phyloP scores from a whole-genome alignment of 2,329 filamentous ascomycete species.

The Fusarium sp. region DNA sequence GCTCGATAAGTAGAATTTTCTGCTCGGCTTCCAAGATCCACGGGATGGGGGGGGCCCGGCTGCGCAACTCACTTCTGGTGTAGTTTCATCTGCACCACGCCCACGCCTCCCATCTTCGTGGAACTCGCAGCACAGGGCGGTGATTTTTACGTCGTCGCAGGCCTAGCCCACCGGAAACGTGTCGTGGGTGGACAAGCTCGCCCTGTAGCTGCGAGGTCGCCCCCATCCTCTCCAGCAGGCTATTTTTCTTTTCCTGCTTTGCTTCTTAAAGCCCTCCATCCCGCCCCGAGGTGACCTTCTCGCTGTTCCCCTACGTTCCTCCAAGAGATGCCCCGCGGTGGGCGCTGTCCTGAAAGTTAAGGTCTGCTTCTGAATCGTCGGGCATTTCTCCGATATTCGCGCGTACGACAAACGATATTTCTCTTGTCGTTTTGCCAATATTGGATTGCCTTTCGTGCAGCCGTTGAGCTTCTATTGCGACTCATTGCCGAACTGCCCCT shows the following conservation, averaged over 20 bases:
- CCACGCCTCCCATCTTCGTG: constrained; percentile 1
- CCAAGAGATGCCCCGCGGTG: constrained; percentile 8
- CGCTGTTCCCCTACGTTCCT: not conserved
- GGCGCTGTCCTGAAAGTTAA: not conserved
- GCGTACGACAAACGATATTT: not conserved
- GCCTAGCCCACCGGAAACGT: constrained; percentile 17
- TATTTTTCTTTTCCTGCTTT: not conserved
- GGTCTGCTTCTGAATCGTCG: not conserved
- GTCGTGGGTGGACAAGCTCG: constrained; percentile 21
- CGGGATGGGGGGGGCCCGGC: constrained; percentile 6
- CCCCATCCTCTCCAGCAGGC: constrained; percentile 2
- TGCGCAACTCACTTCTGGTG: constrained; percentile 14
- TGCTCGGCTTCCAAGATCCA: constrained; percentile 9
- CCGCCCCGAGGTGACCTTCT: not conserved
- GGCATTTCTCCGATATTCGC: not conserved
- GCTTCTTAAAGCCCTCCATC: not conserved
- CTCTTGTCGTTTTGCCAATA: not conserved
- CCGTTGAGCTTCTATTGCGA: constrained; percentile 3
- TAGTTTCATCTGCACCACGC: constrained; percentile 10
- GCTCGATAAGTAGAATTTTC: constrained; percentile 42
- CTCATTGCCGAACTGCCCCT: constrained; percentile 15
- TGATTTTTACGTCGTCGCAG: constrained; percentile 27
- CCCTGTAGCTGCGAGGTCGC: constrained; percentile 36
- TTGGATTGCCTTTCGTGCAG: not conserved
- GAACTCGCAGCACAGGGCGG: constrained; percentile 36